phyloP scores from a whole-genome alignment of 495 filamentous ascomycete genomes.

The Neurospora discreta region DNA sequence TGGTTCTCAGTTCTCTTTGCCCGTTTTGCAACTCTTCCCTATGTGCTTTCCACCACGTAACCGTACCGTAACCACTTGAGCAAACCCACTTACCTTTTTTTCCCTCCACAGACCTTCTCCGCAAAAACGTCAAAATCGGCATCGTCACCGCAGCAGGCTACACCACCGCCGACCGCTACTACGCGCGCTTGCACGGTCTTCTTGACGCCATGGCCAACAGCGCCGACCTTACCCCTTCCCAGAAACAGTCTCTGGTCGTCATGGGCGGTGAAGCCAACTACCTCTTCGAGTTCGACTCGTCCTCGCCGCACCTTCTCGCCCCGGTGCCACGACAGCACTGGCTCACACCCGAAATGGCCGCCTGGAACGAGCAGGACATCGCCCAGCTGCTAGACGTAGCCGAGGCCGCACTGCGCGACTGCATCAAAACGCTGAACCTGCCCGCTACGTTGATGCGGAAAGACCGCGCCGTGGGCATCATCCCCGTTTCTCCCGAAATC shows the following conservation, averaged over 20 bases:
- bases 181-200: slow-evolving; percentile 71
- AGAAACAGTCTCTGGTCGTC: slow-evolving; percentile 70
- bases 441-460: slow-evolving; percentile 74
- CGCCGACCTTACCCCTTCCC: slow-evolving; percentile 41
- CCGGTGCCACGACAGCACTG: slow-evolving; percentile 61
- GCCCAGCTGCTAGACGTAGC: slow-evolving; percentile 72
- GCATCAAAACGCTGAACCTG: slow-evolving; percentile 62
- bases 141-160: slow-evolving; percentile 98
- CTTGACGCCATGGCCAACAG: slow-evolving; percentile 69
- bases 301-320: slow-evolving; percentile 41
- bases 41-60: background rate
- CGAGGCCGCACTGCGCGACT: slow-evolving; percentile 70
- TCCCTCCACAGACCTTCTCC: slow-evolving; percentile 32
- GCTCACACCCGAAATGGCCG: slow-evolving; percentile 76
- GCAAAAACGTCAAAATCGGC: slow-evolving; percentile 61
- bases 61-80: background rate
- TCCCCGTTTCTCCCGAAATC: slow-evolving; percentile 45
- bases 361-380: slow-evolving; percentile 76
- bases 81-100: background rate
- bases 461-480: slow-evolving; percentile 85
- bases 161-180: slow-evolving; percentile 74
- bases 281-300: slow-evolving; percentile 60
- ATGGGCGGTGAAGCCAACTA: slow-evolving; percentile 85
- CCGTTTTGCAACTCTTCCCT: background rate
- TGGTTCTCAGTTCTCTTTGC: background rate